Evolutionary conservation across 2,329 filamentous ascomycete genomes (phyloP).

Genomic region (Madurella fahalii): DNA sequence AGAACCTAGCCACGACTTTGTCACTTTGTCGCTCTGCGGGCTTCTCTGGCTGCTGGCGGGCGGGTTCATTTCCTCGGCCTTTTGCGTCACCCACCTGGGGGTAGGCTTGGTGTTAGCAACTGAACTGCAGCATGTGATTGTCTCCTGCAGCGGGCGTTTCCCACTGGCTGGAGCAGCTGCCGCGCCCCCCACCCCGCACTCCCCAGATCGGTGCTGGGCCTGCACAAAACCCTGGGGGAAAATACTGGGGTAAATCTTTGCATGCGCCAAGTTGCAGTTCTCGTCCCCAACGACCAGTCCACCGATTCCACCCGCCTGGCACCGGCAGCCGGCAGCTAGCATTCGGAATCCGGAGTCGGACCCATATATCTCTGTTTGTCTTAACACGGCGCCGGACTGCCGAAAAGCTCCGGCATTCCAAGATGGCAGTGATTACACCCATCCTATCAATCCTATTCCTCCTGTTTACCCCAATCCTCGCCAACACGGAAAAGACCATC

Average conservation of each 20-base stretch:
- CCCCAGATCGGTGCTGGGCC: not conserved
- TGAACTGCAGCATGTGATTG: conserved; percentile 24
- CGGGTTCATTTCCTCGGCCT: conserved; percentile 19
- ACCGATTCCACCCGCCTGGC: not conserved
- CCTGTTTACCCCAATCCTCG: conserved; percentile 33
- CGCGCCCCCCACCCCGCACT: not conserved
- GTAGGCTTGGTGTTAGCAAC: not conserved
- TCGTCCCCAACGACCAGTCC: too few relatives aligned
- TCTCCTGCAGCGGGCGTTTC: not conserved
- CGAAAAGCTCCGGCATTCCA: not conserved
- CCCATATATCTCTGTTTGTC: not conserved
- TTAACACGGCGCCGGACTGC: not conserved
- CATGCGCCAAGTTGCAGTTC: not conserved
- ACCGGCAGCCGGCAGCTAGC: not conserved
- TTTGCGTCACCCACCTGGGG: conserved; percentile 26
- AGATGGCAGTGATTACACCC: not conserved
- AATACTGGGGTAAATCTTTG: conserved; percentile 8
- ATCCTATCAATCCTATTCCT: conserved; percentile 2
- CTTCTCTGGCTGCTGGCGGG: not conserved
- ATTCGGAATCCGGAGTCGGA: not conserved
- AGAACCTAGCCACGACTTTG: too few relatives aligned
- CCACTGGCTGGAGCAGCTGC: conserved; percentile 2
- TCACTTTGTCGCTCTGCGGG: too few relatives aligned
- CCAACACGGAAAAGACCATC: conserved; percentile 88
- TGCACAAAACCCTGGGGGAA: conserved; percentile 11